Evolutionary conservation across 805 yeast genomes (phyloP).

Genomic region (Myxozyma lipomycoides): DNA sequence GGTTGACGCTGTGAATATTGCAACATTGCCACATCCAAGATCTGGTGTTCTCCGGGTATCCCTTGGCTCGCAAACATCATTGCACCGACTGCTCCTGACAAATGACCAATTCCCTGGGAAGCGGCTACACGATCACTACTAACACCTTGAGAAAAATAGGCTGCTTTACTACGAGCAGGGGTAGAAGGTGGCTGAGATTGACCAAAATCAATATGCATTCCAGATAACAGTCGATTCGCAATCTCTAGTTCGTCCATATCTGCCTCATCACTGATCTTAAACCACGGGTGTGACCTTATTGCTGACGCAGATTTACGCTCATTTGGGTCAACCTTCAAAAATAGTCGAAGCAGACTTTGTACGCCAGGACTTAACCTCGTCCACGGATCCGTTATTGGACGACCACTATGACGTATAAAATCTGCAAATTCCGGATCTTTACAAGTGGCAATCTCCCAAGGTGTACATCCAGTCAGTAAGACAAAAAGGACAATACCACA

Average conservation of each 20-base stretch:
- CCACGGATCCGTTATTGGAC: constrained; percentile 52
- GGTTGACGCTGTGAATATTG: constrained; percentile 15
- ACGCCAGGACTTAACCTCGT: constrained; percentile 47
- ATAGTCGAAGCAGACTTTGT: constrained; percentile 50
- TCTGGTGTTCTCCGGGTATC: constrained; percentile 7
- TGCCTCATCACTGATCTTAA: background rate
- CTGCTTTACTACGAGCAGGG: background rate
- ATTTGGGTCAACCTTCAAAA: constrained; percentile 49
- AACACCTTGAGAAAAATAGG: background rate
- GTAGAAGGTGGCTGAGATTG: background rate
- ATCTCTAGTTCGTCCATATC: constrained; percentile 39
- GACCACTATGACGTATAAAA: constrained; percentile 47
- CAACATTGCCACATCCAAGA: constrained; percentile 2
- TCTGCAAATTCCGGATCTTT: constrained; percentile 48
- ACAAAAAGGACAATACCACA: constrained; percentile 55
- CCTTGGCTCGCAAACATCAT: background rate
- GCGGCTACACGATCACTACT: background rate
- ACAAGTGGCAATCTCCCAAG: constrained; percentile 63
- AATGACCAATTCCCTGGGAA: background rate
- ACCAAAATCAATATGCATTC: constrained; percentile 44
- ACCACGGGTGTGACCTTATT: constrained; percentile 55
- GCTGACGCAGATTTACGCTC: constrained; percentile 43
- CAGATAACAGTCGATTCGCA: constrained; percentile 50
- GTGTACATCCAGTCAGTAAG: constrained; percentile 59
- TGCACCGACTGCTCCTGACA: constrained; percentile 8